These are phyloP conservation scores for Clavariopsis aquatica DNA, from an alignment of 495 filamentous ascomycete genomes.

Conservation along the genomic window DNA sequence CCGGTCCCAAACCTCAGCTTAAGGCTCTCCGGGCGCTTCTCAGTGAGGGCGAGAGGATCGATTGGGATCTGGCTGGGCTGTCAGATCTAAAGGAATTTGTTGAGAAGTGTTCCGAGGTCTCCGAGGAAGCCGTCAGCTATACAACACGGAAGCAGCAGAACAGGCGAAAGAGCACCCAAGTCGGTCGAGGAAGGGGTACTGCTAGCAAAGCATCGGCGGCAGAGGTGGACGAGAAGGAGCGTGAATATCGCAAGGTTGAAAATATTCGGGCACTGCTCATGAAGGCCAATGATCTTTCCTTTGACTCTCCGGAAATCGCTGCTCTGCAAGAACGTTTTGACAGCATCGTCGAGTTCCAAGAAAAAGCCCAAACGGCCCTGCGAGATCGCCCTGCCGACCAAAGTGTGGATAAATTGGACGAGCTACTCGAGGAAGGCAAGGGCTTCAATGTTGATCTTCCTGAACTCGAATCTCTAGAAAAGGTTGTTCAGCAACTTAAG, in stretches of 20 bases:
- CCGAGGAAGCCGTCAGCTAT: slow-evolving; percentile 95
- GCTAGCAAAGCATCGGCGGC: slow-evolving; percentile 62
- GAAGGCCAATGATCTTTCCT: slow-evolving; percentile 83
- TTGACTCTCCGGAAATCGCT: slow-evolving; percentile 91
- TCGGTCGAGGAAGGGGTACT: slow-evolving; percentile 69
- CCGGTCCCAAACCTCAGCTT: slow-evolving; percentile 78
- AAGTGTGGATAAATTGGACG: slow-evolving; percentile 75
- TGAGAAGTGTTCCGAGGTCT: slow-evolving; percentile 94
- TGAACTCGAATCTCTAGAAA: slow-evolving; percentile 82
- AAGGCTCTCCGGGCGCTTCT: slow-evolving; percentile 83
- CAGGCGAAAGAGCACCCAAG: slow-evolving; percentile 93
- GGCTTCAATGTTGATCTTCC: slow-evolving; percentile 93
- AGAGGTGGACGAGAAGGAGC: slow-evolving; percentile 86
- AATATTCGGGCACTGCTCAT: slow-evolving; percentile 83
- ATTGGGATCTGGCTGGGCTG: slow-evolving; percentile 84
- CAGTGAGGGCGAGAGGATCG: slow-evolving; percentile 95
- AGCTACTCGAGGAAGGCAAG: slow-evolving; percentile 82
- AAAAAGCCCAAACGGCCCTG: slow-evolving; percentile 70
- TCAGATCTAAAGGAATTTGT: slow-evolving; percentile 83
- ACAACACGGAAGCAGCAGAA: slow-evolving; percentile 98
- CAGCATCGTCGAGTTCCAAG: slow-evolving; percentile 83
- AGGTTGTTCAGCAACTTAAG: slow-evolving; percentile 77
- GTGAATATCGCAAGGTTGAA: slow-evolving; percentile 84
- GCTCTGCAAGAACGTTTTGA: slow-evolving; percentile 84
- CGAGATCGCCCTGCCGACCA: slow-evolving; percentile 55